These are phyloP conservation scores for Leccinum aurantiacum DNA, from an alignment of 768 basidiomycete species.

Conservation along the genomic window DNA sequence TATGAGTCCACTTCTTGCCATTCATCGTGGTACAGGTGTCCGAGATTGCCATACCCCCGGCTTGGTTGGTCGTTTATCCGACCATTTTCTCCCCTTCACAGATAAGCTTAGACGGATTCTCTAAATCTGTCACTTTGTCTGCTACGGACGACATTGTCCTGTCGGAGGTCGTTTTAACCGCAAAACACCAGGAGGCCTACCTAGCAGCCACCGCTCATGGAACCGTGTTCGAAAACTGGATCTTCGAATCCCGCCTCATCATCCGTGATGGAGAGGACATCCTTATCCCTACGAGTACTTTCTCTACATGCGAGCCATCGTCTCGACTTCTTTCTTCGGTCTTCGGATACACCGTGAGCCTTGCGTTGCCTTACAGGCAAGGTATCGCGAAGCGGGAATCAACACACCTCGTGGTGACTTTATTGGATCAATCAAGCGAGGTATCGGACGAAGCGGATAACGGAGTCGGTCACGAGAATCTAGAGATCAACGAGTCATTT, in stretches of 20 bases:
- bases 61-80: constrained; percentile 40
- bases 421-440: constrained; percentile 21
- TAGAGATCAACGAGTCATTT: constrained; percentile 77
- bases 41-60: constrained; percentile 37
- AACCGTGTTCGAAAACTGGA: constrained; percentile 42
- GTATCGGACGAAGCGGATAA: constrained; percentile 4
- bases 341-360: constrained; percentile 50
- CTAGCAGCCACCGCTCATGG: constrained; percentile 36
- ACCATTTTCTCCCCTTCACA: constrained; percentile 36
- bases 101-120: not conserved
- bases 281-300: constrained; percentile 24
- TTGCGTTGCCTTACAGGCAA: constrained; percentile 73
- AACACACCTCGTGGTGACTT: constrained; percentile 56
- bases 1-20: not conserved
- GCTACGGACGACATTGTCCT: constrained; percentile 36
- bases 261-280: constrained; percentile 52
- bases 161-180: constrained; percentile 52
- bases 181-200: constrained; percentile 52
- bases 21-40: constrained; percentile 34
- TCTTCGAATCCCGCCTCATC: constrained; percentile 43
- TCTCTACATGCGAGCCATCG: constrained; percentile 18
- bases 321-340: constrained; percentile 12
- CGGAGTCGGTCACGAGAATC: constrained; percentile 34
- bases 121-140: constrained; percentile 21
- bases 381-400: constrained; percentile 49